phyloP scores from a whole-genome alignment of 306 rosid genomes.

The Boehmeria nivea region DNA sequence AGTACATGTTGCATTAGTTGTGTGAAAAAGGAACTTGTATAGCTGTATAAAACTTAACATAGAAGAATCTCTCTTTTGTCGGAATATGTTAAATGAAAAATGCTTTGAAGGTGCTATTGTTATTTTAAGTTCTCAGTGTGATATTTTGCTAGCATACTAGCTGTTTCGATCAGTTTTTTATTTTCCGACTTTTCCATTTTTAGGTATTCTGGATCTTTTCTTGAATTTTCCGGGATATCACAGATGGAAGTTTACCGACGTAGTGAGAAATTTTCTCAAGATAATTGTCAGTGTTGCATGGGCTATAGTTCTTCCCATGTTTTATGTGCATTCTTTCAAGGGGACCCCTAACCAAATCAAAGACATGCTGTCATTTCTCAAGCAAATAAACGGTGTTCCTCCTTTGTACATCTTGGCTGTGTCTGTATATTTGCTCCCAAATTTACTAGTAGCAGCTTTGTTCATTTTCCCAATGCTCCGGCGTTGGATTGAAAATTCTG shows the following conservation, averaged over 20 bases:
- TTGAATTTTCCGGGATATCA: conserved; percentile 88
- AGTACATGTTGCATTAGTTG: no score
- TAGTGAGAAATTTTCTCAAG: conserved; percentile 74
- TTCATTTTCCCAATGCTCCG: conserved; percentile 92
- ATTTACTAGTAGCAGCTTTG: conserved; percentile 56
- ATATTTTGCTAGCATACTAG: no score
- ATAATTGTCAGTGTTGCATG: conserved; percentile 69
- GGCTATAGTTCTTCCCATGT: conserved; percentile 70
- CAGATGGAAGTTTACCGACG: conserved; percentile 73
- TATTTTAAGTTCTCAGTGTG: no score
- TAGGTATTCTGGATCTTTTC: conserved; percentile 74
- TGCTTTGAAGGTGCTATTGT: no score
- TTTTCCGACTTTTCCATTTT: no score
- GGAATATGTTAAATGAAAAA: no score
- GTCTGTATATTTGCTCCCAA: conserved; percentile 77
- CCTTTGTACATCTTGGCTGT: conserved; percentile 67
- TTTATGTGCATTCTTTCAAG: conserved; percentile 53
- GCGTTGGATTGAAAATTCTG: conserved; percentile 97
- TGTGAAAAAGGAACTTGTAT: no score
- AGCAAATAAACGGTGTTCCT: conserved; percentile 53
- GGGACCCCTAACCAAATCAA: conserved; percentile 29
- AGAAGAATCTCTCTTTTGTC: no score
- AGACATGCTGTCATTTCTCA: conserved; percentile 45
- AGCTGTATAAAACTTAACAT: no score
- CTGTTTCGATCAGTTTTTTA: no score